Evolutionary conservation across 495 filamentous ascomycete genomes (phyloP), one percentile per base, ranked within the genome.

Genomic region (Sabuloglossum arenarium): DNA sequence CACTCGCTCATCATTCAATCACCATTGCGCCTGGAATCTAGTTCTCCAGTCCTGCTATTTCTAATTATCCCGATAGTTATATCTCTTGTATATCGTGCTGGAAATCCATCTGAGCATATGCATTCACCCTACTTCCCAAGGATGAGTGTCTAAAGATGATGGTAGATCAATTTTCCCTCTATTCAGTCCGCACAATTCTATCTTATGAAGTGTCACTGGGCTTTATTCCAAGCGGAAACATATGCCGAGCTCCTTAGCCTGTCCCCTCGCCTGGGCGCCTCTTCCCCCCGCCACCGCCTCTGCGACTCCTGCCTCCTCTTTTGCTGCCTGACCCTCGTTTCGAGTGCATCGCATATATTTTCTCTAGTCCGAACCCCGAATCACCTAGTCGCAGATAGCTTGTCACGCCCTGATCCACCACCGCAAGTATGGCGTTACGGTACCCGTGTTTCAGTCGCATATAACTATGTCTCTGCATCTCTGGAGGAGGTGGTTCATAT

Each of bases 391-490:
- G 75, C 51, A 95, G 67, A 65, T 86, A 98, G 63, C 88, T 96
- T 30, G 88, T 82, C 29, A 98, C 73, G 0, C 91, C 91, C 56
- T 86, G 75, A 63, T 97, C 91, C 9, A 94, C 86, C 5, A 97
- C 78, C 0, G 89, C 91, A 19, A 98, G 61, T 51, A 95, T 70
- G 6, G 88, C 86, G 65, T 85, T 88, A 58, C 88, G 75, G 64
- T 85, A 82, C 12, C 87, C 91, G 56, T 95, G 80, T 62, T 84
- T 88, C 58, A 96, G 66, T n/a, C 83, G 74, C 58, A 73, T 71
- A 60, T 86, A 88, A n/a, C 74, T 60, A 53, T 72, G 68, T 0
- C 71, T 67, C 23, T 73, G 70, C 54, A 68, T 70, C 69, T 71
- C 75, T 14, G 39, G 16, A 4, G 59, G 65, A 0, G 80, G 81